Evolutionary conservation across 176 grass and related monocot genomes (phyloP).

Genomic region (Themeda triandra): DNA sequence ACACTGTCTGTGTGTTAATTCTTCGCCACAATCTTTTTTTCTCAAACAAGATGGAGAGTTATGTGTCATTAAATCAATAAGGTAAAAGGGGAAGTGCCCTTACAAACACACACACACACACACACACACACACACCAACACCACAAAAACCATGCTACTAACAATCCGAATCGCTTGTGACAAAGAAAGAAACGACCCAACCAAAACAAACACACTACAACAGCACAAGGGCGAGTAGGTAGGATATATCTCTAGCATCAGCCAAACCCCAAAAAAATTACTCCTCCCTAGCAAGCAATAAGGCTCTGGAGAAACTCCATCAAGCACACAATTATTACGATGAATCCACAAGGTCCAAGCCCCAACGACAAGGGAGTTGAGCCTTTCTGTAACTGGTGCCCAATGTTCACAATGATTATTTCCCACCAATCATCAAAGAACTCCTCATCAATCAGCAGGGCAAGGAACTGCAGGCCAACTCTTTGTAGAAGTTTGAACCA

Average conservation of each 20-base stretch:
- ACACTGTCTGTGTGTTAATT: background rate
- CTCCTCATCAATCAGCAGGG: no score
- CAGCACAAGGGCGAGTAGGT: background rate
- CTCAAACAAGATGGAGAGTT: no score
- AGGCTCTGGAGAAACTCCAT: background rate
- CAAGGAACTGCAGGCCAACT: no score
- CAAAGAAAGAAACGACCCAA: background rate
- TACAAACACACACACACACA: no score
- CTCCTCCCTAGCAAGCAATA: background rate
- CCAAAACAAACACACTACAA: background rate
- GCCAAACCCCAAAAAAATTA: background rate
- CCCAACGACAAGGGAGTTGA: no score
- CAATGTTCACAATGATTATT: no score
- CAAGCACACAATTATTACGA: background rate
- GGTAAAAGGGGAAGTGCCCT: no score
- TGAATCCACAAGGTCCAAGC: background rate
- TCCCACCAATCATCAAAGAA: no score
- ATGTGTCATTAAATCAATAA: no score
- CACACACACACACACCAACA: background rate
- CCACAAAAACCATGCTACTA: background rate
- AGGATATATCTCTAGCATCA: background rate
- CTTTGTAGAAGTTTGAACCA: no score
- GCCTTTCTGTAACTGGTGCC: no score
- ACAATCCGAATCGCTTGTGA: background rate
- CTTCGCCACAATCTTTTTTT: background rate